Evolutionary conservation across 441 rosid species (phyloP), one percentile per base, ranked within the genome.

Genomic region (Arabidopsis lyrata): DNA sequence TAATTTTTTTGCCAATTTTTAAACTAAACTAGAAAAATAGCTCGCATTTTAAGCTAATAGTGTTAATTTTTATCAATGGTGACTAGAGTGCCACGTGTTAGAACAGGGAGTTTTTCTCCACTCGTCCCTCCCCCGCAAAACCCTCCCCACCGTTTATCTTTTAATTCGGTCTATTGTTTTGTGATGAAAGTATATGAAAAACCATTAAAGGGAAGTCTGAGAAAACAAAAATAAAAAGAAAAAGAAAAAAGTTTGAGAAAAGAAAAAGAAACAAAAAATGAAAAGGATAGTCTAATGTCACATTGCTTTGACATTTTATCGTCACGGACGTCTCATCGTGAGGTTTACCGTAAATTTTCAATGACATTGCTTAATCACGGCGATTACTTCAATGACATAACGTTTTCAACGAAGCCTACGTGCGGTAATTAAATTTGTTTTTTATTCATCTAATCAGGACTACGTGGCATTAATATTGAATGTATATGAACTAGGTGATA

Each of bases 41-140:
- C 2, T 67, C 29, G 8, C 53, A 41, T 24, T 39, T 41, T 55
- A 35, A 64, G 24, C 35, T 56, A 11, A 65, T 29, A 13, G 20
- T 35, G 20, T 41, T 31, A 60, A 15, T 41, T 34, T 50, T n/a
- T 60, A 47, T 53, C 66, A 63, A 70, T 55, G 70, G 80, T 64
- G 53, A 31, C 0, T n/a, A 76, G 32, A 69, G 24, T 64, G 66
- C 66, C 78, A 73, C 75, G 75, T 66, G 77, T 67, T 47, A 67
- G 66, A 67, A 61, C 77, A 70, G 78, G 75, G 75, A 67, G 58
- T 48, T 64, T 74, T 63, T 24, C 62, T 50, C 56, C 62, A 48
- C 65, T 66, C 42, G 70, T 20, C 73, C 73, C 75, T 54, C 74
- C 74, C 81, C 77, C 78, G 81, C 61, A 55, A 73, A 73, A 60